Evolutionary conservation across 805 yeast species (phyloP).

Genomic region (Saccharomycopsis microspora): DNA sequence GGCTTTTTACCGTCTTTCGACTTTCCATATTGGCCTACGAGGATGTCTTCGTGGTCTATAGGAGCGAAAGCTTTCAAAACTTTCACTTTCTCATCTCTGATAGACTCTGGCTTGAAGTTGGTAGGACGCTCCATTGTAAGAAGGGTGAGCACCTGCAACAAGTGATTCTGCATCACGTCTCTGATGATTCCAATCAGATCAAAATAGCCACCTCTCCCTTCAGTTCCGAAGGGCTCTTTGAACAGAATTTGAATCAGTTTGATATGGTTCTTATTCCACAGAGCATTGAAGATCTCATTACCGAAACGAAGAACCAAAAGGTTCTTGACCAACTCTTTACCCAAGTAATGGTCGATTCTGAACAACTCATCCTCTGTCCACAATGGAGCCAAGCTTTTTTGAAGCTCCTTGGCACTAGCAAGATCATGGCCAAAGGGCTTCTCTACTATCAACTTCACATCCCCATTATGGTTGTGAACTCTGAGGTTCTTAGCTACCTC

Average conservation of each 20-base stretch:
- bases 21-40: conserved; percentile 80
- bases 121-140: conserved; percentile 94
- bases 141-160: conserved; percentile 83
- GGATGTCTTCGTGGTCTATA: conserved; percentile 50
- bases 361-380: conserved; percentile 86
- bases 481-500: conserved; percentile 67
- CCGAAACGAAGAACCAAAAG: conserved; percentile 82
- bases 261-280: conserved; percentile 78
- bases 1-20: conserved; percentile 87
- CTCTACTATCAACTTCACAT: conserved; percentile 79
- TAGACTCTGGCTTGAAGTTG: conserved; percentile 82
- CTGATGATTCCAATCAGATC: conserved; percentile 91
- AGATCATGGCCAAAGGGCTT: conserved; percentile 97
- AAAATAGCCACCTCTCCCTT: conserved; percentile 98
- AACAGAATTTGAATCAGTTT: conserved; percentile 78
- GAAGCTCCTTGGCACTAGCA: conserved; percentile 65
- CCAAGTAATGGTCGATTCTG: conserved; percentile 95
- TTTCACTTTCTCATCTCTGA: conserved; percentile 93
- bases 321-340: conserved; percentile 97
- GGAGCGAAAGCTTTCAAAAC: conserved; percentile 73
- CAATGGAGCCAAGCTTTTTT: conserved; percentile 66
- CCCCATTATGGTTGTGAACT: conserved; percentile 56
- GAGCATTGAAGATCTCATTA: conserved; percentile 75
- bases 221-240: conserved; percentile 98
- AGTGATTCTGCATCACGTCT: conserved; percentile 97